These are phyloP conservation scores for Microdochium nivale DNA, from an alignment of 2,329 filamentous ascomycete genomes.

Conservation along the genomic window DNA sequence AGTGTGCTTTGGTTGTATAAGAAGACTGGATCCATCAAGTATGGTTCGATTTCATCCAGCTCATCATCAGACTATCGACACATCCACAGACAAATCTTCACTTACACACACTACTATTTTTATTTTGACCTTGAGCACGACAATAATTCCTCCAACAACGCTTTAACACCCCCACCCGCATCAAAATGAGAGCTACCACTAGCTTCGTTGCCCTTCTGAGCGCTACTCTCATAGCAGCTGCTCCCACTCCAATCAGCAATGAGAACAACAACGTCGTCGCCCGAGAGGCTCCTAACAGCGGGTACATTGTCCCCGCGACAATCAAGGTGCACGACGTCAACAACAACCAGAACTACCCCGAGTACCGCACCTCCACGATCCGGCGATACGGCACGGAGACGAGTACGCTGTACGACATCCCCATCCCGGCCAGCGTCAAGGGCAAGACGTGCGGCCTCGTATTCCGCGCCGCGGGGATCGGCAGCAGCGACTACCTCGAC, in stretches of 20 bases:
- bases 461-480: constrained; percentile 8
- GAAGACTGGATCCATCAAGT: no score
- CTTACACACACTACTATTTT: no score
- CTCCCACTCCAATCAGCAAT: constrained; percentile 7
- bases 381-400: constrained; percentile 11
- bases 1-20: no score
- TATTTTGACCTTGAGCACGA: not conserved
- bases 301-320: constrained; percentile 14
- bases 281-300: constrained; percentile 2
- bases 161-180: no score
- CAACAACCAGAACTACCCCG: constrained; percentile 9
- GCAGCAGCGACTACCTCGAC: constrained; percentile 5
- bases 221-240: constrained; percentile 13
- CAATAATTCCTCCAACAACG: no score
- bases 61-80: no score
- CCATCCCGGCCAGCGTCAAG: constrained; percentile 10
- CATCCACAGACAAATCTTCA: no score
- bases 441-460: constrained; percentile 16
- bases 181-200: no score
- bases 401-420: constrained; percentile 16
- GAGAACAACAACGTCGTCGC: constrained; percentile 1
- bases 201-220: no score
- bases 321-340: constrained; percentile 14
- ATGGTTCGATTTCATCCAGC: no score
- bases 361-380: constrained; percentile 5